Evolutionary conservation across 805 yeast species (phyloP), one percentile per base, ranked within the genome.

Genomic region (Sugiyamaella valdiviana): DNA sequence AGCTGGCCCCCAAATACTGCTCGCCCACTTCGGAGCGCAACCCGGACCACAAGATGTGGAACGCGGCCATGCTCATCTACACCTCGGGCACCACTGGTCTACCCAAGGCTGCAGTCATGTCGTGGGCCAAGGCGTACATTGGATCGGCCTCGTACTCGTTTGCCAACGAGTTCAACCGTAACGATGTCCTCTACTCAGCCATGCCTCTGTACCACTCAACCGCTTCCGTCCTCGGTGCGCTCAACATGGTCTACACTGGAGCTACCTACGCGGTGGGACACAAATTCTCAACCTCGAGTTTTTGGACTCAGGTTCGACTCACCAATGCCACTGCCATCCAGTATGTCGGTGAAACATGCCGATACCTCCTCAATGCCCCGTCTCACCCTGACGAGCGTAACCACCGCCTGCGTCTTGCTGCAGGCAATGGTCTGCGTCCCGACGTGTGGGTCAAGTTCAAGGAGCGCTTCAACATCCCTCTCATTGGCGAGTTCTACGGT

Each of bases 151-250:
- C 86, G 21, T 89, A 87, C 61, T 86, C 87, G 1, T 75, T 75
- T 54, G 82, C 86, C 38, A 76, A 84, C 69, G 75, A 79, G 51
- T 72, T 87, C 56, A 64, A 69, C n/a, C 52, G 64, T 5, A 62
- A 69, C 3, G 78, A 85, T 14, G 77, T 74, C 10, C 81, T 87
- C 7, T 85, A 84, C 68, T 86, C 96, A 0, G 86, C 96, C 1
- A 90, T 90, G 98, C 98, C 98, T 1, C 70, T 91, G 51, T 90
- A 91, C 63, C 98, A 90, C 65, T 87, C 96, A 0, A 90, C 97
- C 0, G 97, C 96, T 2, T 85, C 96, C 0, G 75, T 88, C 66
- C 68, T 90, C 47, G 96, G 96, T 10, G 75, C 87, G 65, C 67
- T 90, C 48, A 96, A 96, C 9, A 72, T 83, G 0, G 65, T 79